Evolutionary conservation across 441 rosid genomes (phyloP).

Genomic region (Eutrema salsugineum): DNA sequence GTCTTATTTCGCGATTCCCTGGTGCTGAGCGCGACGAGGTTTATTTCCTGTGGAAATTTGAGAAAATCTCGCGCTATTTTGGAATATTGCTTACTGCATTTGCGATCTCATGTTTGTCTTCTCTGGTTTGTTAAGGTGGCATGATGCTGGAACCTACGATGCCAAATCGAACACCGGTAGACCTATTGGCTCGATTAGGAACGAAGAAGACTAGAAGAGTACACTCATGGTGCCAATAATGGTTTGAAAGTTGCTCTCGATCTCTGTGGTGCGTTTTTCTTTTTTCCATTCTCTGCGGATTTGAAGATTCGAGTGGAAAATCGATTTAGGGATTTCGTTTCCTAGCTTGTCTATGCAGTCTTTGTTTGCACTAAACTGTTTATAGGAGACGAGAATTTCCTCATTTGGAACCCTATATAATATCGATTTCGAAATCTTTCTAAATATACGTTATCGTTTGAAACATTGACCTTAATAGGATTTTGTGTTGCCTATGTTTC

Average conservation of each 20-base stretch:
- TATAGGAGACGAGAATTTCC: too few relatives aligned
- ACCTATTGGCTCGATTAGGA: conserved; percentile 81
- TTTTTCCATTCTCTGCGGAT: too few relatives aligned
- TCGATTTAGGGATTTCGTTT: too few relatives aligned
- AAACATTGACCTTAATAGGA: neutral
- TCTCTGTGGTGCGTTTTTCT: conserved; percentile 53
- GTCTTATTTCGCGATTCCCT: neutral
- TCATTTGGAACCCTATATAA: too few relatives aligned
- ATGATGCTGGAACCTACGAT: conserved; percentile 83
- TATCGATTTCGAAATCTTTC: too few relatives aligned
- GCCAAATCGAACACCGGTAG: conserved; percentile 73
- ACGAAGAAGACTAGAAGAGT: conserved; percentile 75
- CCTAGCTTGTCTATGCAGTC: neutral
- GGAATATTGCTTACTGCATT: neutral
- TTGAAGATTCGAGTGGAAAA: too few relatives aligned
- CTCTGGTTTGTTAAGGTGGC: conserved; percentile 55
- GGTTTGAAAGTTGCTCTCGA: conserved; percentile 79
- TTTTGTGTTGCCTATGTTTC: neutral
- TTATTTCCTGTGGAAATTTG: neutral
- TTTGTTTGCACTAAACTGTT: too few relatives aligned
- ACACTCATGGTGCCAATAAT: conserved; percentile 57
- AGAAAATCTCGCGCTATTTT: neutral
- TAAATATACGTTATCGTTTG: too few relatives aligned
- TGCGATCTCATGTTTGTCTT: neutral
- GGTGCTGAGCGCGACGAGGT: neutral